Conservation (phyloP, 2,329 filamentous ascomycete genomes). For the Clonostachys rosea region DNA sequence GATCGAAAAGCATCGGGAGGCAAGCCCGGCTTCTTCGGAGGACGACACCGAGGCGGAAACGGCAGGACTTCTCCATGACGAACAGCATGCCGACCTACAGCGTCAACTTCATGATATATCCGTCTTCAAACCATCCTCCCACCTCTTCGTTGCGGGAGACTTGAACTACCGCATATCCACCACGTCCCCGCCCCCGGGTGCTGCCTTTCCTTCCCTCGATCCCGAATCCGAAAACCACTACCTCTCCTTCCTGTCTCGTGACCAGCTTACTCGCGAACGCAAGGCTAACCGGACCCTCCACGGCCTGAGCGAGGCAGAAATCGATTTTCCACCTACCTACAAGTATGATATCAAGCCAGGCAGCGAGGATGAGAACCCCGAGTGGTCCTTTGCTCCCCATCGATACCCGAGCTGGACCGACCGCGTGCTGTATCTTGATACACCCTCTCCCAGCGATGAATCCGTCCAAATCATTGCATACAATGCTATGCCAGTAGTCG, state of each 20-base stretch:
- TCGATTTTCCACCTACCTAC: slow-evolving; percentile 88
- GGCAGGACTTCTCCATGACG: slow-evolving; percentile 22
- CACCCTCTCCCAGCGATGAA: slow-evolving; percentile 39
- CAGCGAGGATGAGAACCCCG: slow-evolving; percentile 27
- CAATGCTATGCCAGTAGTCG: slow-evolving; percentile 69
- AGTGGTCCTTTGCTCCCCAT: slow-evolving; percentile 73
- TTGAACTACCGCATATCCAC: slow-evolving; percentile 89
- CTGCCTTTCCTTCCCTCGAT: slow-evolving; percentile 58
- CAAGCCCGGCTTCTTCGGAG: slow-evolving; percentile 9
- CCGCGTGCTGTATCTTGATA: slow-evolving; percentile 73
- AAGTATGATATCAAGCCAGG: slow-evolving; percentile 61
- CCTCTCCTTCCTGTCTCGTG: slow-evolving; percentile 61
- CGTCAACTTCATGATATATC: slow-evolving; percentile 49
- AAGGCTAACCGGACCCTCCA: slow-evolving; percentile 68
- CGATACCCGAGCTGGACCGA: slow-evolving; percentile 95
- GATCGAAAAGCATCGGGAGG: slow-evolving; percentile 11
- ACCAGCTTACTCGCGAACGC: slow-evolving; percentile 76
- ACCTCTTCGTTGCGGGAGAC: slow-evolving; percentile 86
- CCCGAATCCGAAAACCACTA: slow-evolving; percentile 57
- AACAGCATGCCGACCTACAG: slow-evolving; percentile 28
- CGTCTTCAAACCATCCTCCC: slow-evolving; percentile 70
- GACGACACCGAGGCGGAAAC: slow-evolving; percentile 17
- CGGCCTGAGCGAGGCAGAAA: slow-evolving; percentile 67
- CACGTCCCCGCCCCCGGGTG: slow-evolving; percentile 53
- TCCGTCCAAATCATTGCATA: slow-evolving; percentile 60